A percentile compares a stretch with the other conserved stretches of the same genome.
Conservation (phyloP, 345 rosid species). For the Raphanus sativus region DNA sequence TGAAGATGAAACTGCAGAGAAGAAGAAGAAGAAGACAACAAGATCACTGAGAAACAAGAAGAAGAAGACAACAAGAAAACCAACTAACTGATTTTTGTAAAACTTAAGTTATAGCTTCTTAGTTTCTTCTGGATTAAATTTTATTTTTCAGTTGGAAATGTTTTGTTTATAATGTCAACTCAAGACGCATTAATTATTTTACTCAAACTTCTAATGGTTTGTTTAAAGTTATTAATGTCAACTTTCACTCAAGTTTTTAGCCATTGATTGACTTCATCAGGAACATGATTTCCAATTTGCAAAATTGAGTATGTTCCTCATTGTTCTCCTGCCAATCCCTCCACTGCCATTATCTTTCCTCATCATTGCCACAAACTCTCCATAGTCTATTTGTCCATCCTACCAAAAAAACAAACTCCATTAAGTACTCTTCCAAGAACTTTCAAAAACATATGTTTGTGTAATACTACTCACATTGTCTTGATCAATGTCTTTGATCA, state of each 20-base stretch:
- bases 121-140: not conserved
- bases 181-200: not conserved
- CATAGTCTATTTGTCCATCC: slow-evolving; percentile 79
- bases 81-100: slow-evolving; percentile 36
- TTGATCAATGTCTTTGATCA: slow-evolving; percentile 40
- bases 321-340: slow-evolving; percentile 60
- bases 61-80: slow-evolving; percentile 68
- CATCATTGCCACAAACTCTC: slow-evolving; percentile 79
- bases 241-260: slow-evolving; percentile 3
- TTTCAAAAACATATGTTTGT: not conserved
- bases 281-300: slow-evolving; percentile 48
- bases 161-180: slow-evolving; percentile 3
- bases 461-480: slow-evolving; percentile 54
- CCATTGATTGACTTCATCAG: slow-evolving; percentile 13
- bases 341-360: slow-evolving; percentile 64
- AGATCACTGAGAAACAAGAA: slow-evolving; percentile 32
- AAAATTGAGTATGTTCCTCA: slow-evolving; percentile 54
- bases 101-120: slow-evolving; percentile 8
- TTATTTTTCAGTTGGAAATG: slow-evolving; percentile 3
- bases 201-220: not conserved
- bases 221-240: not conserved
- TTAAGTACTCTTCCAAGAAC: slow-evolving; percentile 6
- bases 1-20: slow-evolving; percentile 51
- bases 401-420: slow-evolving; percentile 26
- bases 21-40: too few relatives aligned